These are phyloP conservation scores for Colletotrichum agaves DNA, from an alignment of 2,329 filamentous ascomycete genomes.

Conservation along the genomic window DNA sequence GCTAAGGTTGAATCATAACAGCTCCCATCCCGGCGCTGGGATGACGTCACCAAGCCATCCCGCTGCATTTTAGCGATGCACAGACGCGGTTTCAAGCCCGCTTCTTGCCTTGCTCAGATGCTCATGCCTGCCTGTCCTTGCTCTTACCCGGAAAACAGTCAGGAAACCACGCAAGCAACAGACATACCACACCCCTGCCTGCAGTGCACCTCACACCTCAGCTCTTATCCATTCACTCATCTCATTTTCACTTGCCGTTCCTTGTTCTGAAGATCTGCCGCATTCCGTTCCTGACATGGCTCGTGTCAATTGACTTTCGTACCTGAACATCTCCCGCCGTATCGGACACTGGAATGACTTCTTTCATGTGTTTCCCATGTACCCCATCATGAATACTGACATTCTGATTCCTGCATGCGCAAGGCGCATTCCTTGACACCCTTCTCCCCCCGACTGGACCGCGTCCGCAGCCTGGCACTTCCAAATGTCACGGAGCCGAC, in stretches of 20 bases:
- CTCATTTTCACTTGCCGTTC: neutral
- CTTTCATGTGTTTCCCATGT: neutral
- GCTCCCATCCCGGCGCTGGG: conserved; percentile 16
- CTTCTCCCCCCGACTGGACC: neutral
- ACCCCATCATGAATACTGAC: neutral
- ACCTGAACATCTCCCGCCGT: conserved; percentile 21
- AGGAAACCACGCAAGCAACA: neutral
- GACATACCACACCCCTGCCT: neutral
- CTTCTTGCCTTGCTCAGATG: neutral
- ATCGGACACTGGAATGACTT: neutral
- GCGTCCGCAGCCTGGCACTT: neutral
- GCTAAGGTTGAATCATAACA: conserved; percentile 27
- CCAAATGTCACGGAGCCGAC: neutral
- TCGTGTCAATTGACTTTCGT: conserved; percentile 30
- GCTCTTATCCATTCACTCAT: neutral
- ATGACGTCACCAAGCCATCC: conserved; percentile 25
- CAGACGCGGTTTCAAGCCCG: conserved; percentile 31
- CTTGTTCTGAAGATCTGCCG: conserved; percentile 2
- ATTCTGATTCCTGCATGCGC: neutral
- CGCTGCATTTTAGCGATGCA: conserved; percentile 19
- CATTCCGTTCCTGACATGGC: conserved; percentile 12
- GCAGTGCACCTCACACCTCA: neutral
- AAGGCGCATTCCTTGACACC: neutral
- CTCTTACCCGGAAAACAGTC: neutral
- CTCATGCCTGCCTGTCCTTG: neutral